Percentiles rank a stretch among this genome's conserved stretches.
Conservation (phyloP, 768 basidiomycete genomes). For the Lactarius tabidus region DNA sequence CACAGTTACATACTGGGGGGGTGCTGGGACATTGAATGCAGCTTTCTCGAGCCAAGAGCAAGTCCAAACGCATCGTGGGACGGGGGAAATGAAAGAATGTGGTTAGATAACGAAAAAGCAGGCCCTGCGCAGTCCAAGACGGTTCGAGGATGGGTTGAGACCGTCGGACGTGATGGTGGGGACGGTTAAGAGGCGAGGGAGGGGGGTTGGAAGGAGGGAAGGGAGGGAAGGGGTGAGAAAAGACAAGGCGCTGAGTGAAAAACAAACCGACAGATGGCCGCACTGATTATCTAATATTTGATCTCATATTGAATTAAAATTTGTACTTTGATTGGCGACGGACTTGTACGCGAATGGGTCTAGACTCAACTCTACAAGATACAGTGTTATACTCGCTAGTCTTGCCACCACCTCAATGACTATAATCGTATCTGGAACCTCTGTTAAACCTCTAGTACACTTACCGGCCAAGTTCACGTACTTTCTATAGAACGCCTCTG, state of each 20-base stretch:
- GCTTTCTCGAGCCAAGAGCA: slow-evolving; percentile 25
- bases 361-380: neutral
- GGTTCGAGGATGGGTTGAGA: neutral
- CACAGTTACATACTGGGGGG: slow-evolving; percentile 53
- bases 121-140: neutral
- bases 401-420: slow-evolving; percentile 4
- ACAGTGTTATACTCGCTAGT: neutral
- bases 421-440: slow-evolving; percentile 17
- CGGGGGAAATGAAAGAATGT: slow-evolving; percentile 17
- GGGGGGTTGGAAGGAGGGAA: neutral
- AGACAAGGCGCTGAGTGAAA: neutral
- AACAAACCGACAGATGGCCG: neutral
- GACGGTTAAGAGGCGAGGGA: neutral
- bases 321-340: neutral
- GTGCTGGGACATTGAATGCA: slow-evolving; percentile 45
- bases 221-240: neutral
- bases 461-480: slow-evolving; percentile 33
- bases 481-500: slow-evolving; percentile 85
- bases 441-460: neutral
- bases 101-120: slow-evolving; percentile 8
- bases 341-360: neutral
- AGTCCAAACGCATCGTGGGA: slow-evolving; percentile 25
- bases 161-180: neutral
- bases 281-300: neutral
- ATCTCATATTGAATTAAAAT: neutral